Base-by-base conservation (phyloP, 805 yeast genomes). In the Tetrapisispora fleetii region DNA sequence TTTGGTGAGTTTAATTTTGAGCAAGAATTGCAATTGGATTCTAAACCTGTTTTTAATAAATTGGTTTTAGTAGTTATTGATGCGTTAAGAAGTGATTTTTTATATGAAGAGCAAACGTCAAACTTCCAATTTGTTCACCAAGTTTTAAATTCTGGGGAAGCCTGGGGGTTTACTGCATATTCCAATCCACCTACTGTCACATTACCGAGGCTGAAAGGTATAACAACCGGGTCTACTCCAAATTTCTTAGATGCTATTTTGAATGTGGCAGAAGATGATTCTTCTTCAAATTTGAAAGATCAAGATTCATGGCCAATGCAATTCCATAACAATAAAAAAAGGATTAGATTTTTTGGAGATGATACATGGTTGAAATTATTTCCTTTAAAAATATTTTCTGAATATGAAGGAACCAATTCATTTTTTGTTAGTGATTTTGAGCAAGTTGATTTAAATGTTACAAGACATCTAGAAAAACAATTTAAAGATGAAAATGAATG, bases 131-230 rank as follows among this genome's bases (percentile, higher is more conserved):
- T 77, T 58, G 75, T 85, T 0, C 98, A 91, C 54, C 53, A 66
- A 1, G 66, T 90, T 49, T 68, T 91, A 9, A 74, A 77, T 46
- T 55, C 71, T 0, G 95, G 95, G 11, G 57, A 73, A 35, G 98
- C 93, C 0, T 58, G 90, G 45, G 96, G 96, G 0, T 90, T 80
- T 64, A 93, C 99, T 0, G 96, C 96, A 0, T 85, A 74, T 62
- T 83, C 96, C 1, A 85, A 85, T 54, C 98, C 99, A 1, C 99
- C 99, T 2, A 93, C 99, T 0, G 99, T 93, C 10, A 93, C 99
- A 0, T 70, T 93, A 37, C 99, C 99, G 0, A 75, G 99, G 50
- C 71, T 93, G 46, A 93, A 93, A 65, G 96, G 96, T 9, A 77
- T 90, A 22, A 86, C 97, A 0, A 88, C 97, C 0, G 99, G 99